Evolutionary conservation across 495 filamentous ascomycete genomes (phyloP).

Genomic region (Parathielavia appendiculata): DNA sequence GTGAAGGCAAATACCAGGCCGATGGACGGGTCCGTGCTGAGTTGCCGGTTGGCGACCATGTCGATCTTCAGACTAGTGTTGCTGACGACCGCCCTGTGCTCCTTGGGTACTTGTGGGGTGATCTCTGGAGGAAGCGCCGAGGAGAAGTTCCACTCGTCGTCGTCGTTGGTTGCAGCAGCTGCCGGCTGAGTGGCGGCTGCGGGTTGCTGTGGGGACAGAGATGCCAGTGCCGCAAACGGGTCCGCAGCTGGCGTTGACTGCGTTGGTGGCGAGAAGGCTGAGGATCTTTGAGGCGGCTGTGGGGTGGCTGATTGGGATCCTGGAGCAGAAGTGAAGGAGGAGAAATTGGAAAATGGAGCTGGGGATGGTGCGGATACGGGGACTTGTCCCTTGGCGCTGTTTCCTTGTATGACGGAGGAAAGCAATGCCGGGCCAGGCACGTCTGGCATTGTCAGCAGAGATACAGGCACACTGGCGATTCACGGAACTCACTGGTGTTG

Average conservation of each 20-base stretch:
- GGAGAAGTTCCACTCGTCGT: conserved; percentile 92
- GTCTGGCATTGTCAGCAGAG: conserved; percentile 34
- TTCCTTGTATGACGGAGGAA: conserved; percentile 58
- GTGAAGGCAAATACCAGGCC: conserved; percentile 67
- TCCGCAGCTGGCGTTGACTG: conserved; percentile 45
- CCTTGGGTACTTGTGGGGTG: conserved; percentile 32
- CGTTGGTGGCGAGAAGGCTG: conserved; percentile 39
- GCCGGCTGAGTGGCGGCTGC: conserved; percentile 32
- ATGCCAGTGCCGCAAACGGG: conserved; percentile 66
- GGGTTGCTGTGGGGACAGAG: conserved; percentile 42
- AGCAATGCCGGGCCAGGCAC: conserved; percentile 60
- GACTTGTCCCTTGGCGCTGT: conserved; percentile 43
- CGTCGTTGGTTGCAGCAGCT: conserved; percentile 47
- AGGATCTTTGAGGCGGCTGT: conserved; percentile 36
- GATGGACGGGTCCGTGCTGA: conserved; percentile 50
- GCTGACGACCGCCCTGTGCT: conserved; percentile 46
- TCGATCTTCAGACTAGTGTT: conserved; percentile 49
- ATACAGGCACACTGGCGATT: no score
- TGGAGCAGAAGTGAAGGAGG: conserved; percentile 45
- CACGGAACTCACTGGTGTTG: conserved; percentile 51
- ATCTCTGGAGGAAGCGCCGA: conserved; percentile 72
- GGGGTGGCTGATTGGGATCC: conserved; percentile 44
- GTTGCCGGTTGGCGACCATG: conserved; percentile 42
- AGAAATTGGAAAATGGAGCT: conserved; percentile 57
- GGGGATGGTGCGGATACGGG: conserved; percentile 39